A percentile compares a stretch with the other conserved stretches of the same genome.
phyloP scores from a whole-genome alignment of 2,329 filamentous ascomycete genomes.

The Pseudogymnoascus sp. region DNA sequence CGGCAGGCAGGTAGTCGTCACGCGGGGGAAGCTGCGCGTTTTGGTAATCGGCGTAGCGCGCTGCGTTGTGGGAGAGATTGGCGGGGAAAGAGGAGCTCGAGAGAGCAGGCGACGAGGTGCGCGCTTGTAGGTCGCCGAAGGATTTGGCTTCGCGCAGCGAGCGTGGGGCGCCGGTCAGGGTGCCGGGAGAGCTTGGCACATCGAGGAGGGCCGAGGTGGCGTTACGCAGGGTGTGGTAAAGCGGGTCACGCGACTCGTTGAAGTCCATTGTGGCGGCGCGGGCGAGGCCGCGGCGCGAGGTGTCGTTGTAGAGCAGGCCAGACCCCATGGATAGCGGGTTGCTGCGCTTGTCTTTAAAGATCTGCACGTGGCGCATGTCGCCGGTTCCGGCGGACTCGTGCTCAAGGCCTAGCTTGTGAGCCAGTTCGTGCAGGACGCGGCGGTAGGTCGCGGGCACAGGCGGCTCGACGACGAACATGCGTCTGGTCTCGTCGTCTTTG shows the following conservation, averaged over 20 bases:
- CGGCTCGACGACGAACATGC: conserved; percentile 77
- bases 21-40: conserved; percentile 73
- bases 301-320: conserved; percentile 57
- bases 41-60: conserved; percentile 55
- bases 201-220: conserved; percentile 78
- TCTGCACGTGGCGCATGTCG: conserved; percentile 83
- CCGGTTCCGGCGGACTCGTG: conserved; percentile 86
- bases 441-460: conserved; percentile 77
- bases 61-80: conserved; percentile 56
- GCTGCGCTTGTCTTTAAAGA: conserved; percentile 59
- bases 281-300: conserved; percentile 77
- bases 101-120: conserved; percentile 86
- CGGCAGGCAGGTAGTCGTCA: conserved; percentile 36
- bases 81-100: conserved; percentile 84
- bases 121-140: conserved; percentile 89
- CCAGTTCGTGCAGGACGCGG: conserved; percentile 85
- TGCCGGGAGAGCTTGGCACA: conserved; percentile 71
- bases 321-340: conserved; percentile 28
- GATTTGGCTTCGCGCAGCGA: conserved; percentile 92
- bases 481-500: conserved; percentile 69
- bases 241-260: conserved; percentile 68
- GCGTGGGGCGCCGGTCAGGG: conserved; percentile 57
- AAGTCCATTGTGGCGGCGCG: conserved; percentile 97
- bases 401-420: conserved; percentile 88
- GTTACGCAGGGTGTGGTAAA: conserved; percentile 70